A percentile compares a stretch with the other conserved stretches of the same genome.
These are phyloP conservation scores for Colletotrichum melonis DNA, from an alignment of 2,329 filamentous ascomycete species.

Conservation along the genomic window DNA sequence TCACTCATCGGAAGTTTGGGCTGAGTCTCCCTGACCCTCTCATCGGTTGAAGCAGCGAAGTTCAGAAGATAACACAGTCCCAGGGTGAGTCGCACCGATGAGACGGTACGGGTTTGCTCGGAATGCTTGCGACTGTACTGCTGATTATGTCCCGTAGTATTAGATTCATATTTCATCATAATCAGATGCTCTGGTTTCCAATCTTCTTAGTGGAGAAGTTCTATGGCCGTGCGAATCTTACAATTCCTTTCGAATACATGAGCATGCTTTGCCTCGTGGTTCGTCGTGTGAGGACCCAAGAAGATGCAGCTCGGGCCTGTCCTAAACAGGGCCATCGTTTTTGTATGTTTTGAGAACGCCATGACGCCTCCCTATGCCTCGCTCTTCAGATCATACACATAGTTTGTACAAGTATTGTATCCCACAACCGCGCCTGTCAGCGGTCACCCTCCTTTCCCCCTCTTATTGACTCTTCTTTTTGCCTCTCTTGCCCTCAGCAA, in stretches of 20 bases:
- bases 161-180: not conserved
- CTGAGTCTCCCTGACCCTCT: too few species aligned
- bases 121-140: too few species aligned
- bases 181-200: not conserved
- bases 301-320: not conserved
- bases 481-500: constrained; percentile 13
- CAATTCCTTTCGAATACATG: not conserved
- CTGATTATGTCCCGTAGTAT: not conserved
- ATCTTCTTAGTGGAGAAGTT: not conserved
- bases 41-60: too few species aligned
- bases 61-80: too few species aligned
- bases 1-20: too few species aligned
- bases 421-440: not conserved
- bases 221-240: not conserved
- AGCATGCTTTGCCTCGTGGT: not conserved
- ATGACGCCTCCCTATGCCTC: constrained; percentile 32
- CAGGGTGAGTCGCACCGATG: too few species aligned
- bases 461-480: not conserved
- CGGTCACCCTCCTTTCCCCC: not conserved
- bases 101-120: too few species aligned
- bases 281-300: not conserved
- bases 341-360: constrained; percentile 21
- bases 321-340: not conserved
- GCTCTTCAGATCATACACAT: constrained; percentile 33
- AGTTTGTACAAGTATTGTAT: constrained; percentile 23